Conservation (phyloP, 495 filamentous ascomycete genomes). For the Parachaetomium inaequale region DNA sequence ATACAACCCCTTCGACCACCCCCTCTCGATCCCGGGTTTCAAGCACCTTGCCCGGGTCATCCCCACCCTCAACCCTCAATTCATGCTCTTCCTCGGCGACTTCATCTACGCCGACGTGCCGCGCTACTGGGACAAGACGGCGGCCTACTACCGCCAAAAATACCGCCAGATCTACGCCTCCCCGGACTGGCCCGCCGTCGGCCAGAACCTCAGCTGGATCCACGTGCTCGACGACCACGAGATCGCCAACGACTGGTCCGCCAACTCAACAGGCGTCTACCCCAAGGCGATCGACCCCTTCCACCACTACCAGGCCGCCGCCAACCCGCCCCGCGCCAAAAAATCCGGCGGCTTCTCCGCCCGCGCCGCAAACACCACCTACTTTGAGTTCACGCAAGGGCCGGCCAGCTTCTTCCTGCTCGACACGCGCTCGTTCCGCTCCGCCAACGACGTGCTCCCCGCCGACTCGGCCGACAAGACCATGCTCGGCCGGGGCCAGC, state of each 20-base stretch:
- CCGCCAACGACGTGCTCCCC: slow-evolving; percentile 48
- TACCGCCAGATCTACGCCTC: slow-evolving; percentile 93
- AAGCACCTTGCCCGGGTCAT: slow-evolving; percentile 62
- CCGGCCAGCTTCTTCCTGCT: slow-evolving; percentile 92
- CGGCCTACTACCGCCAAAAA: slow-evolving; percentile 77
- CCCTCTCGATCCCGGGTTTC: slow-evolving; percentile 76
- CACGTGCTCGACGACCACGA: slow-evolving; percentile 97
- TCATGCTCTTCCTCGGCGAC: slow-evolving; percentile 98
- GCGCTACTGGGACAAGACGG: slow-evolving; percentile 63
- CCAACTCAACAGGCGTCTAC: slow-evolving; percentile 69
- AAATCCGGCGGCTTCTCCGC: slow-evolving; percentile 35
- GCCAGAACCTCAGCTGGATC: slow-evolving; percentile 81
- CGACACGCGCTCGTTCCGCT: slow-evolving; percentile 85
- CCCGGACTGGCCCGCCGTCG: slow-evolving; percentile 74
- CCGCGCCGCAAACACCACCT: slow-evolving; percentile 53
- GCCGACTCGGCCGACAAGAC: slow-evolving; percentile 60
- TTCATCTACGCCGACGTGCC: slow-evolving; percentile 98
- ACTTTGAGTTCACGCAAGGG: slow-evolving; percentile 82
- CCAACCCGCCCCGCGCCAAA: slow-evolving; percentile 69
- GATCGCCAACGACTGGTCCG: slow-evolving; percentile 85
- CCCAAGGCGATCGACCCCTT: slow-evolving; percentile 78
- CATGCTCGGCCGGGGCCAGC: slow-evolving; percentile 80
- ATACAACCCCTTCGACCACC: slow-evolving; percentile 76
- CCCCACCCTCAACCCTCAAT: slow-evolving; percentile 63
- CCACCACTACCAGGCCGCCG: slow-evolving; percentile 74